Evolutionary conservation across 2,329 filamentous ascomycete genomes (phyloP).

Genomic region (Escovopsis sp.): DNA sequence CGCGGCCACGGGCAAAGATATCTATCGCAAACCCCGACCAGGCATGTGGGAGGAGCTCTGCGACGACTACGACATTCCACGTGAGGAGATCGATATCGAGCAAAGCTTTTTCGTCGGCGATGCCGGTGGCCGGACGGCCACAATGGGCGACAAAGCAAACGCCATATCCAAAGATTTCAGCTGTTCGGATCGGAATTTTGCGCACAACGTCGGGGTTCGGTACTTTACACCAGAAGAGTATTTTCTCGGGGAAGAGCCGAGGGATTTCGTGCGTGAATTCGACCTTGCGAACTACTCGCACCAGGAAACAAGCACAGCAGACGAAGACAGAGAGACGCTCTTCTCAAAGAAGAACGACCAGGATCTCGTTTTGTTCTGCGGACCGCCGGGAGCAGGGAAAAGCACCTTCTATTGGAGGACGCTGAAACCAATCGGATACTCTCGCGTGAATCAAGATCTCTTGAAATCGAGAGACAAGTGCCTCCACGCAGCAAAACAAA

Average conservation of each 20-base stretch:
- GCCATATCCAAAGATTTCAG: slow-evolving; percentile 42
- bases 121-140: slow-evolving; percentile 49
- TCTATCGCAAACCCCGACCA: slow-evolving; percentile 69
- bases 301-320: slow-evolving; percentile 4
- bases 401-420: slow-evolving; percentile 77
- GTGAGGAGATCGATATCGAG: slow-evolving; percentile 48
- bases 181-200: slow-evolving; percentile 63
- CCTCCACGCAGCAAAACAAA: slow-evolving; percentile 55
- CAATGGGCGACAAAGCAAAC: slow-evolving; percentile 10
- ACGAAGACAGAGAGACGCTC: slow-evolving; percentile 15
- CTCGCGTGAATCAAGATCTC: slow-evolving; percentile 78
- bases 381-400: slow-evolving; percentile 81
- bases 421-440: slow-evolving; percentile 64
- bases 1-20: slow-evolving; percentile 70
- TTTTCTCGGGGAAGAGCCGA: slow-evolving; percentile 55
- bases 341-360: slow-evolving; percentile 47
- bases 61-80: slow-evolving; percentile 43
- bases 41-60: slow-evolving; percentile 70
- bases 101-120: slow-evolving; percentile 81
- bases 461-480: slow-evolving; percentile 61
- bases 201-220: slow-evolving; percentile 63
- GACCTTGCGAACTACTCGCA: slow-evolving; percentile 48
- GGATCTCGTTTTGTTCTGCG: slow-evolving; percentile 76
- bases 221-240: slow-evolving; percentile 88
- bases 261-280: slow-evolving; percentile 55